Evolutionary conservation across 2,329 filamentous ascomycete genomes (phyloP).

Genomic region (Zymoseptoria pseudotritici): DNA sequence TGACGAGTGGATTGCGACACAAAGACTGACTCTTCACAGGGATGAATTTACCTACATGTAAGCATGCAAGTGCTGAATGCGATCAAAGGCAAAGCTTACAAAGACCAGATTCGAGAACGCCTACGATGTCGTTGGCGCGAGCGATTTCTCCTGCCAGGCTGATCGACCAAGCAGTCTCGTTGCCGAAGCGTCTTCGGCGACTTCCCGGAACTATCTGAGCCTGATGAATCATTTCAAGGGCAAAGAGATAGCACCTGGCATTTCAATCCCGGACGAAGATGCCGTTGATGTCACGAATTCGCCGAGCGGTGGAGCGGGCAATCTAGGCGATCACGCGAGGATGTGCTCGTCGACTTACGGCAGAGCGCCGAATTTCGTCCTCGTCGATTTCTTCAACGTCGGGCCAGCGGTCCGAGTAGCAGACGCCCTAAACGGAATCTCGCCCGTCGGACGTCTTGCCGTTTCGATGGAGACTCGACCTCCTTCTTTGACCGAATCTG

Average conservation of each 20-base stretch:
- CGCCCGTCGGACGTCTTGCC: conserved; percentile 8
- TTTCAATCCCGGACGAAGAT: conserved; percentile 37
- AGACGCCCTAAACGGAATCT: conserved; percentile 33
- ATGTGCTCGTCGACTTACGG: conserved; percentile 34
- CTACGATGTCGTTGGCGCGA: conserved; percentile 32
- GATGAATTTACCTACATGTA: conserved; percentile 32
- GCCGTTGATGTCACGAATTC: conserved; percentile 37
- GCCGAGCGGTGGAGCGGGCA: conserved; percentile 33
- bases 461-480: conserved; percentile 2
- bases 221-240: conserved; percentile 45
- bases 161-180: conserved; percentile 13
- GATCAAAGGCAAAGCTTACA: not conserved
- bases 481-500: not conserved
- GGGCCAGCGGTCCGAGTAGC: conserved; percentile 38
- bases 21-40: not conserved
- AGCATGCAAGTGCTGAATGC: not conserved
- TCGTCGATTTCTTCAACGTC: conserved; percentile 41
- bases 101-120: conserved; percentile 35
- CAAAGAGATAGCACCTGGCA: conserved; percentile 33
- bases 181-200: conserved; percentile 9
- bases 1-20: not conserved
- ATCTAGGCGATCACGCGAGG: conserved; percentile 37
- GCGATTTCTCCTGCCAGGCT: conserved; percentile 15
- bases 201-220: conserved; percentile 31
- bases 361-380: conserved; percentile 36